These are phyloP conservation scores for Hippophae tibetana DNA, from an alignment of 306 rosid species.

Conservation along the genomic window DNA sequence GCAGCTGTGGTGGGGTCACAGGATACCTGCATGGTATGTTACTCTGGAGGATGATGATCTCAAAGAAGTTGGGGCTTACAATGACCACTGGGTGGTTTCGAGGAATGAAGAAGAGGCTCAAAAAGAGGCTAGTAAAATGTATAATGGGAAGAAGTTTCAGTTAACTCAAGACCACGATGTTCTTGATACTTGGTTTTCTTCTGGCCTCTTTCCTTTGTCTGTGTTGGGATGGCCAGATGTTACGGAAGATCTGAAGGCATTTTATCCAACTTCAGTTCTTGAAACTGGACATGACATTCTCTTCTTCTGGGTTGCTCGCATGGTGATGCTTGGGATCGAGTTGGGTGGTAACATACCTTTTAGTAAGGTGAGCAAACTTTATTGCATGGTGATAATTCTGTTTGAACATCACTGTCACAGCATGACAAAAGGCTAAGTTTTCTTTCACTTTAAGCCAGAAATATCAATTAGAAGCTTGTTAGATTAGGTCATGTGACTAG, in stretches of 20 bases:
- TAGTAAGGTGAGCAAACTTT: constrained; percentile 37
- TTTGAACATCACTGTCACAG: too few species aligned
- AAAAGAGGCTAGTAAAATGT: constrained; percentile 41
- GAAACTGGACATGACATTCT: constrained; percentile 97
- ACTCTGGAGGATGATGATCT: constrained; percentile 53
- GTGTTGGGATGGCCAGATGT: constrained; percentile 96
- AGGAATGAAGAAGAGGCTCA: constrained; percentile 69
- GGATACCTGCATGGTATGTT: constrained; percentile 88
- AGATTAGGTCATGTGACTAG: too few species aligned
- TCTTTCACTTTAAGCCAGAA: too few species aligned
- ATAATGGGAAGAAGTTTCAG: constrained; percentile 54
- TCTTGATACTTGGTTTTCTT: constrained; percentile 96
- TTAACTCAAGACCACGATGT: constrained; percentile 83
- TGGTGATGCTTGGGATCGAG: constrained; percentile 85
- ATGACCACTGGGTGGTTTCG: constrained; percentile 82
- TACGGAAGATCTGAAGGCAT: constrained; percentile 69
- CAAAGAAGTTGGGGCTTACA: constrained; percentile 60
- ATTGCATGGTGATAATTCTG: neutral
- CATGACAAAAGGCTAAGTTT: too few species aligned
- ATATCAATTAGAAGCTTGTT: too few species aligned
- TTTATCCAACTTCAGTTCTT: constrained; percentile 90
- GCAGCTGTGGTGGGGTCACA: constrained; percentile 99
- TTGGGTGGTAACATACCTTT: constrained; percentile 88
- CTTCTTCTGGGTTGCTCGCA: constrained; percentile 97
- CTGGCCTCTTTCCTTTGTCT: constrained; percentile 85